Evolutionary conservation across 306 rosid genomes (phyloP), one percentile per base, ranked within the genome.

Genomic region (Lagenaria siceraria): DNA sequence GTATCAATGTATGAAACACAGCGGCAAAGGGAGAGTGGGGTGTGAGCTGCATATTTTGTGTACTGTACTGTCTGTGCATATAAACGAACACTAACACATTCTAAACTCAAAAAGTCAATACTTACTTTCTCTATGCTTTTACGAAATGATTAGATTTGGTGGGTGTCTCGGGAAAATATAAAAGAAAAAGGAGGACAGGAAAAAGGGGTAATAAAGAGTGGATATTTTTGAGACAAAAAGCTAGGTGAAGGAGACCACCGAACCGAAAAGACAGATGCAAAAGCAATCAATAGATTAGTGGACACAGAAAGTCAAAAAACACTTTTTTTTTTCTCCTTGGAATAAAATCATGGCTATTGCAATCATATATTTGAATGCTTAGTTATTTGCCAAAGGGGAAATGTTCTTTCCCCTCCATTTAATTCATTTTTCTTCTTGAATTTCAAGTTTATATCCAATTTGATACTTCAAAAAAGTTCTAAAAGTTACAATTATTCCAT

Each of bases 161-260:
- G 76, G 76, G 76, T 72, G 76, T 49, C 76, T 72, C 76, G 76
- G 76, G 76, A 72, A 72, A 72, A 72, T 51, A 72, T 72, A 72
- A 72, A 72, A 46, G 76, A 27, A 48, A 48, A 72, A 72, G 21
- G 55, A 0, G 52, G 53, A 7, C 9, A 21, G 35, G 17, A 13
- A 46, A 68, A 40, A 43, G 36, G 59, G 42, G 42, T 27, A 49
- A 17, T 46, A 46, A 27, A 72, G 42, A 27, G 25, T 46, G 43
- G 76, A 46, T 72, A 70, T 72, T 72, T 72, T 72, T 46, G 19
- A 72, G 76, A 49, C 76, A 72, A 49, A 72, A 72, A 49, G 60
- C 59, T 72, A 13, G 59, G 40, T 49, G 76, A 72, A 72, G 60
- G 76, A 72, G 76, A 72, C 76, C 76, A 72, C 76, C 76, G 76